Conservation (phyloP, 768 basidiomycete species). For the Tephrocybe sp. region DNA sequence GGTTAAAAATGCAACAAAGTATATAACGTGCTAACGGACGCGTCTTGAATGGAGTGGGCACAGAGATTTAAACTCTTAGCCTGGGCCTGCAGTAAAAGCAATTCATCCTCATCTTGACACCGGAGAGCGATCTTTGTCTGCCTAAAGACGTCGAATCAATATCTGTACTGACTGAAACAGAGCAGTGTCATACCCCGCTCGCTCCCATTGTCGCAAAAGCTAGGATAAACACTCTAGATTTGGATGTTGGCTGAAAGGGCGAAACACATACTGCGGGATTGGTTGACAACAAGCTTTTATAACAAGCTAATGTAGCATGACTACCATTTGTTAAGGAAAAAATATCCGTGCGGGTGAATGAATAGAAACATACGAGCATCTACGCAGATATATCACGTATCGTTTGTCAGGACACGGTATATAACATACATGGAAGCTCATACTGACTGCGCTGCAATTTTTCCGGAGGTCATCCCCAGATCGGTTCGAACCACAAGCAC, state of each 20-base stretch:
- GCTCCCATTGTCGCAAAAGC: slow-evolving; percentile 80
- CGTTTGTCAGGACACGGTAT: too few species aligned
- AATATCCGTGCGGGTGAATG: neutral
- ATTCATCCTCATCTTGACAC: slow-evolving; percentile 68
- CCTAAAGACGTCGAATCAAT: slow-evolving; percentile 33
- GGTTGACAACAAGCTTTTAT: slow-evolving; percentile 62
- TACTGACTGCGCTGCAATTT: slow-evolving; percentile 81
- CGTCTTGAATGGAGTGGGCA: slow-evolving; percentile 71
- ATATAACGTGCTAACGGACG: slow-evolving; percentile 43
- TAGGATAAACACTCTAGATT: slow-evolving; percentile 28
- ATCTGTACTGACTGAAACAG: neutral
- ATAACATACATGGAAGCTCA: neutral
- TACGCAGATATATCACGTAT: too few species aligned
- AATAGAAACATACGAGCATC: slow-evolving; percentile 42
- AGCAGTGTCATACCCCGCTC: slow-evolving; percentile 53
- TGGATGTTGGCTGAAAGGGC: too few species aligned
- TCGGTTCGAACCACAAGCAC: slow-evolving; percentile 65
- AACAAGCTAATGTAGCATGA: slow-evolving; percentile 87
- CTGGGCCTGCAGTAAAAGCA: slow-evolving; percentile 70
- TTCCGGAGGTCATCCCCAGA: slow-evolving; percentile 66
- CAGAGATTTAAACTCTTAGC: slow-evolving; percentile 72
- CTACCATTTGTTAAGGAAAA: slow-evolving; percentile 32
- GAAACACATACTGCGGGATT: slow-evolving; percentile 58
- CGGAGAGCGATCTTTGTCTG: slow-evolving; percentile 89
- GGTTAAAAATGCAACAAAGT: slow-evolving; percentile 2